These are phyloP conservation scores for Aureobasidium leucospermi DNA, from an alignment of 2,329 filamentous ascomycete species.

Conservation along the genomic window DNA sequence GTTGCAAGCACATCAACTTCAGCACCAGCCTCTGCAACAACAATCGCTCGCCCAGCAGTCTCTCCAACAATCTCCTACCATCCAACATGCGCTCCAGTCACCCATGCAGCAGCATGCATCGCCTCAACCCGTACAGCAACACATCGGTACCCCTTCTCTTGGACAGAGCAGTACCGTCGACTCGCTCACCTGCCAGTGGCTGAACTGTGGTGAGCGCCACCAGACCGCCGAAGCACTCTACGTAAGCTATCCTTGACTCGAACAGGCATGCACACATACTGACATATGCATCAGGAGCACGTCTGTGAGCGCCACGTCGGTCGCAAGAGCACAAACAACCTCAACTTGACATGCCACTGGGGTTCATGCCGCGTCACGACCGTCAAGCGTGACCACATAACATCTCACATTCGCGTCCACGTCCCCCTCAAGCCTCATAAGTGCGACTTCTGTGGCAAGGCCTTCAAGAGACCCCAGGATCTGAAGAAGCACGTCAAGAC, in stretches of 20 bases:
- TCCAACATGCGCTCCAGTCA: slow-evolving; percentile 11
- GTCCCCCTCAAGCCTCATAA: slow-evolving; percentile 99
- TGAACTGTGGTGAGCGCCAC: slow-evolving; percentile 53
- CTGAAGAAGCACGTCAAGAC: slow-evolving; percentile 99
- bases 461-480: slow-evolving; percentile 98
- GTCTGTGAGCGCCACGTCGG: slow-evolving; percentile 98
- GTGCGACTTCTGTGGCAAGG: slow-evolving; percentile 97
- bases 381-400: slow-evolving; percentile 98
- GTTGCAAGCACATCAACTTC: neutral
- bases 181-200: slow-evolving; percentile 53
- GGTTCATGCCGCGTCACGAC: slow-evolving; percentile 92
- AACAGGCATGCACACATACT: slow-evolving; percentile 9
- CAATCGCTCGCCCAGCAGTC: slow-evolving; percentile 1
- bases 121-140: slow-evolving; percentile 3
- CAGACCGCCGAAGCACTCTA: slow-evolving; percentile 55
- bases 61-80: slow-evolving; percentile 6
- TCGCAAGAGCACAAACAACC: slow-evolving; percentile 97
- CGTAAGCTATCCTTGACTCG: slow-evolving; percentile 37
- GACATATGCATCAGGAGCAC: slow-evolving; percentile 61
- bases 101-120: slow-evolving; percentile 15
- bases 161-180: slow-evolving; percentile 31
- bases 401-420: slow-evolving; percentile 95
- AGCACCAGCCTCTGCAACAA: slow-evolving; percentile 10
- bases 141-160: slow-evolving; percentile 20
- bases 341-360: slow-evolving; percentile 97